Conservation (phyloP, 1,139 yeast species). For the Hemisphaericaspora lyxosophila region DNA sequence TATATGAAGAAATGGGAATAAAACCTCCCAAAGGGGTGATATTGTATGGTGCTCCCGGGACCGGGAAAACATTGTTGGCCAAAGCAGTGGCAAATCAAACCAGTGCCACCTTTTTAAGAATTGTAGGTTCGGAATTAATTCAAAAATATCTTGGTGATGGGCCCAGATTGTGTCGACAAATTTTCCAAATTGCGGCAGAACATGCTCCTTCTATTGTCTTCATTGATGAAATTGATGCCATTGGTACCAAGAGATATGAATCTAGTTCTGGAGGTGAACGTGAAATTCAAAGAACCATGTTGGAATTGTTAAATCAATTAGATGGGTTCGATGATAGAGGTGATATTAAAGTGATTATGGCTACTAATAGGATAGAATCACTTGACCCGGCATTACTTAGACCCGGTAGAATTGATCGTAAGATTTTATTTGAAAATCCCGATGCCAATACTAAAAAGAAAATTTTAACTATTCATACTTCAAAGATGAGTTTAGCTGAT, state of each 20-base stretch:
- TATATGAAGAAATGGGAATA: slow-evolving; percentile 98
- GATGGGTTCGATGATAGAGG: slow-evolving; percentile 99
- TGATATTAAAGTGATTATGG: slow-evolving; percentile 98
- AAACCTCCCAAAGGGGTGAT: slow-evolving; percentile 99
- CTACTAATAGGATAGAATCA: slow-evolving; percentile 93
- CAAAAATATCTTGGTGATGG: slow-evolving; percentile 98
- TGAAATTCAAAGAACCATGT: slow-evolving; percentile 97
- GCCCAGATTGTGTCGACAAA: slow-evolving; percentile 90
- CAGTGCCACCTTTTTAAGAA: slow-evolving; percentile 91
- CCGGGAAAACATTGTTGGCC: slow-evolving; percentile 95
- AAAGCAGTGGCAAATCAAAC: slow-evolving; percentile 99
- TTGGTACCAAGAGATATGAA: slow-evolving; percentile 96
- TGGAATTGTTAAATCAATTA: slow-evolving; percentile 91
- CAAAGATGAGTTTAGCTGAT: slow-evolving; percentile 85
- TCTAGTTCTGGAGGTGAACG: slow-evolving; percentile 97
- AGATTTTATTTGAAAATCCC: slow-evolving; percentile 94
- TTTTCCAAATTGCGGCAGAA: slow-evolving; percentile 95
- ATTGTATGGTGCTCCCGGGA: slow-evolving; percentile 98
- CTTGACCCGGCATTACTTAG: slow-evolving; percentile 97
- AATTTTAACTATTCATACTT: slow-evolving; percentile 89
- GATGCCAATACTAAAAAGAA: slow-evolving; percentile 91
- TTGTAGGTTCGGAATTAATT: slow-evolving; percentile 95
- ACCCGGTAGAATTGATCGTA: slow-evolving; percentile 98
- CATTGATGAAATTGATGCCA: slow-evolving; percentile 98
- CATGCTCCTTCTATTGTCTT: slow-evolving; percentile 97